Conservation (phyloP, 306 rosid species). For the Lithocarpus polystachyus region DNA sequence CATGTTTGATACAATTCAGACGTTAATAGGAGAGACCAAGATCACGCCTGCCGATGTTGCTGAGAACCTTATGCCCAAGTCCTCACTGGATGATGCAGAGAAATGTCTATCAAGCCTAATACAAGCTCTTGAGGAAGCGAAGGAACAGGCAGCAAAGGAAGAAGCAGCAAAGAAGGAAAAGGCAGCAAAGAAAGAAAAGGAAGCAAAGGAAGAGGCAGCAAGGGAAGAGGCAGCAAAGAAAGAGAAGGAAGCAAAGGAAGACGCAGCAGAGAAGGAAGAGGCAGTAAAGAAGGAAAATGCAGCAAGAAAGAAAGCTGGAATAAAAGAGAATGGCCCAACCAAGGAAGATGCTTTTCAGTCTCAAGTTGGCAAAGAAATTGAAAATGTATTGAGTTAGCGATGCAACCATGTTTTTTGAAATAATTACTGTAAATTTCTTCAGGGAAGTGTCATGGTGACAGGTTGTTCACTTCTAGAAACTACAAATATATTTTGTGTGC, state of each 20-base stretch:
- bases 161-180: slow-evolving; percentile 31
- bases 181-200: slow-evolving; percentile 20
- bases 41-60: slow-evolving; percentile 89
- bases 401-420: slow-evolving; percentile 2
- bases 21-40: slow-evolving; percentile 40
- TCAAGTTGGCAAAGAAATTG: slow-evolving; percentile 10
- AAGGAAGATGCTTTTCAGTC: slow-evolving; percentile 21
- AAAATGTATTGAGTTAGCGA: slow-evolving; percentile 9
- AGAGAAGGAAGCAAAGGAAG: slow-evolving; percentile 26
- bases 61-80: slow-evolving; percentile 85
- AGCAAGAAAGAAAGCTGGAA: slow-evolving; percentile 26
- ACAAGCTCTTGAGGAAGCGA: slow-evolving; percentile 46
- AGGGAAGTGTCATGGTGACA: slow-evolving; percentile 1
- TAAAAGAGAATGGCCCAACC: slow-evolving; percentile 22
- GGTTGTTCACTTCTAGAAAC: background rate
- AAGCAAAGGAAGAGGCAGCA: slow-evolving; percentile 26
- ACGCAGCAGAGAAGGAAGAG: slow-evolving; percentile 14
- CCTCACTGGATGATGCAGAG: slow-evolving; percentile 53
- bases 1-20: slow-evolving; percentile 46
- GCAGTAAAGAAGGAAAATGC: slow-evolving; percentile 14
- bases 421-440: slow-evolving; percentile 6
- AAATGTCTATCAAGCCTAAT: slow-evolving; percentile 59
- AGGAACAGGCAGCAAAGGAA: slow-evolving; percentile 27
- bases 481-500: background rate
- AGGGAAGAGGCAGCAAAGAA: slow-evolving; percentile 23